Conservation (phyloP, 73 alveolate species). For the Tetrahymena borealis region DNA sequence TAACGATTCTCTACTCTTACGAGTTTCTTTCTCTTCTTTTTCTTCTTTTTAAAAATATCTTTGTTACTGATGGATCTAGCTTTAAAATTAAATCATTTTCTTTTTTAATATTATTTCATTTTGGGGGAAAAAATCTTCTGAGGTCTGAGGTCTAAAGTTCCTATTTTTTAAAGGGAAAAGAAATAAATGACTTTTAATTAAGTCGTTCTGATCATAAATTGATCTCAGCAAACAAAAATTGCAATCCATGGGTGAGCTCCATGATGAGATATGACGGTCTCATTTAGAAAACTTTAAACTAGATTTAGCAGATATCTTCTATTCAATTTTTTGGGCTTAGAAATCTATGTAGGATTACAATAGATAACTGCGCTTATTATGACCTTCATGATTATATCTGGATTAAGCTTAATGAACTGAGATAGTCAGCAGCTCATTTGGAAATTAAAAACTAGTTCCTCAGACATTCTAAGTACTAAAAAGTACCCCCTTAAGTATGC, state of each 20-base stretch:
- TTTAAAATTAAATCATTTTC: background rate
- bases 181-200: background rate
- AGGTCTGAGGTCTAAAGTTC: too few species aligned
- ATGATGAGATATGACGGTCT: slow-evolving; percentile 1
- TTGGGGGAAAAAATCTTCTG: too few species aligned
- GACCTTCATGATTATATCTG: background rate
- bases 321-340: background rate
- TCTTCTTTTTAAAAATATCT: background rate
- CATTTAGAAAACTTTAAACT: background rate
- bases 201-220: background rate
- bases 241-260: background rate
- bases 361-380: background rate
- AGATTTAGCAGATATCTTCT: background rate
- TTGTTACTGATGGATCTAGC: background rate
- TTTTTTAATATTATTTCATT: background rate
- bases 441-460: background rate
- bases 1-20: background rate
- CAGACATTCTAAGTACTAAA: background rate
- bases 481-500: slow-evolving; percentile 1
- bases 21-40: too few species aligned
- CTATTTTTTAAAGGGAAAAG: background rate
- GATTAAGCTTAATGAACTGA: background rate
- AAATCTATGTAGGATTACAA: background rate
- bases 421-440: background rate
- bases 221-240: background rate